Percentiles rank a stretch among this genome's conserved stretches.
Conservation (phyloP, 1,139 yeast species). For the Debaryomyces fabryi region DNA sequence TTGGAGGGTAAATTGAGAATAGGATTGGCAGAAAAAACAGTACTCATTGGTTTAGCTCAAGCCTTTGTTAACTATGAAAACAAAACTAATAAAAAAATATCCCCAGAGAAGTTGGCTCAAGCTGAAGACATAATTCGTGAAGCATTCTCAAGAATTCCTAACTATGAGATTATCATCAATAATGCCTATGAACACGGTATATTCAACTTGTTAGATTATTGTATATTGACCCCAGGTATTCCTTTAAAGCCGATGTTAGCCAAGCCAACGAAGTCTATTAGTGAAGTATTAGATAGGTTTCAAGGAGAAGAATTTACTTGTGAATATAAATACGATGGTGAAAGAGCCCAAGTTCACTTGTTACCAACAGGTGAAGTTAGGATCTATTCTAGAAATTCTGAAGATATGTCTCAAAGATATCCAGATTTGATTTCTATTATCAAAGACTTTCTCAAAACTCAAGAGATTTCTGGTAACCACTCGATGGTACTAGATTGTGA, state of each 20-base stretch:
- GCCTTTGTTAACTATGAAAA: constrained; percentile 70
- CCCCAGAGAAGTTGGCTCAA: constrained; percentile 44
- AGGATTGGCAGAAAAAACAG: constrained; percentile 93
- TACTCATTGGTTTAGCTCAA: constrained; percentile 79
- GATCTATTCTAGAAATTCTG: constrained; percentile 91
- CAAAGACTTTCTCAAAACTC: constrained; percentile 54
- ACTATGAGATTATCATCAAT: constrained; percentile 75
- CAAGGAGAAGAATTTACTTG: constrained; percentile 87
- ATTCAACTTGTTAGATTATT: constrained; percentile 61
- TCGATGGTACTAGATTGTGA: constrained; percentile 89
- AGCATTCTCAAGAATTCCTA: constrained; percentile 90
- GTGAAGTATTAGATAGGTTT: constrained; percentile 87
- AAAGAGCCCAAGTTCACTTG: constrained; percentile 92
- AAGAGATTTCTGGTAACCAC: constrained; percentile 31
- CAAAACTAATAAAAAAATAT: constrained; percentile 22
- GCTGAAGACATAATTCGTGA: constrained; percentile 85
- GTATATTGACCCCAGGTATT: constrained; percentile 84
- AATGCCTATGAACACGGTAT: constrained; percentile 72
- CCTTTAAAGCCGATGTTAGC: constrained; percentile 99
- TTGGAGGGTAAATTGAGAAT: constrained; percentile 91
- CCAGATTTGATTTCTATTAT: constrained; percentile 83
- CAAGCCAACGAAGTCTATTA: constrained; percentile 90
- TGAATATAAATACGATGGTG: constrained; percentile 97
- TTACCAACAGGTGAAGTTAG: constrained; percentile 66
- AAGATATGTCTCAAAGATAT: constrained; percentile 94